phyloP scores from a whole-genome alignment of 371 early-diverging fungal genomes.

The Apophysomyces elegans region DNA sequence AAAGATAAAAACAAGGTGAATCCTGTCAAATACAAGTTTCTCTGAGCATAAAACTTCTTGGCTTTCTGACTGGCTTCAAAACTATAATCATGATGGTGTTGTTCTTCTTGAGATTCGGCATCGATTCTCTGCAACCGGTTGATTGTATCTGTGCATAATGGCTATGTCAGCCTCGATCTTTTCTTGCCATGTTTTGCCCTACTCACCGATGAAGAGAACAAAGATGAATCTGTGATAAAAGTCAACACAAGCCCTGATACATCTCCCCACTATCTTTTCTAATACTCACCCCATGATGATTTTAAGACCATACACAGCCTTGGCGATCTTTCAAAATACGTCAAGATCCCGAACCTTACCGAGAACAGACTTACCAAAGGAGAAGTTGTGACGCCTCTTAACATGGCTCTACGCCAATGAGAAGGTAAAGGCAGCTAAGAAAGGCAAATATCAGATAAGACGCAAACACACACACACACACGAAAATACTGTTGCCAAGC shows the following conservation, averaged over 20 bases:
- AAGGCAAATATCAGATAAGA: background rate
- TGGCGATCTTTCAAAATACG: constrained; percentile 31
- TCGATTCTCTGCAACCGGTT: constrained; percentile 70
- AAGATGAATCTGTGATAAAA: constrained; percentile 55
- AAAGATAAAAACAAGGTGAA: constrained; percentile 87
- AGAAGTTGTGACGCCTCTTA: constrained; percentile 57
- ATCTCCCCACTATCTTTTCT: background rate
- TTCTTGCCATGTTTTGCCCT: background rate
- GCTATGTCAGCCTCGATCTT: background rate
- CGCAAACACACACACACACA: background rate
- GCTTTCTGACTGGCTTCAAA: constrained; percentile 69
- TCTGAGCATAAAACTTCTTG: constrained; percentile 85
- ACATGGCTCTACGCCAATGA: constrained; percentile 60
- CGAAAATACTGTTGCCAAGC: background rate
- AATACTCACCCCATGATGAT: constrained; percentile 63
- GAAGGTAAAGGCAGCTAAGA: constrained; percentile 62
- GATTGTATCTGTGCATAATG: constrained; percentile 58
- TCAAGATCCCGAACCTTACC: constrained; percentile 6
- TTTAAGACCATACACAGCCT: constrained; percentile 57
- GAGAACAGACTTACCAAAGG: constrained; percentile 33
- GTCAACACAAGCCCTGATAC: background rate
- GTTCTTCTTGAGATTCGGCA: constrained; percentile 36
- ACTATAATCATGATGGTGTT: constrained; percentile 46
- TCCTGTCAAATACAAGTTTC: constrained; percentile 89
- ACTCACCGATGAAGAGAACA: constrained; percentile 65